Conservation (phyloP, 1,284 basidiomycete genomes). For the Butyriboletus regius region DNA sequence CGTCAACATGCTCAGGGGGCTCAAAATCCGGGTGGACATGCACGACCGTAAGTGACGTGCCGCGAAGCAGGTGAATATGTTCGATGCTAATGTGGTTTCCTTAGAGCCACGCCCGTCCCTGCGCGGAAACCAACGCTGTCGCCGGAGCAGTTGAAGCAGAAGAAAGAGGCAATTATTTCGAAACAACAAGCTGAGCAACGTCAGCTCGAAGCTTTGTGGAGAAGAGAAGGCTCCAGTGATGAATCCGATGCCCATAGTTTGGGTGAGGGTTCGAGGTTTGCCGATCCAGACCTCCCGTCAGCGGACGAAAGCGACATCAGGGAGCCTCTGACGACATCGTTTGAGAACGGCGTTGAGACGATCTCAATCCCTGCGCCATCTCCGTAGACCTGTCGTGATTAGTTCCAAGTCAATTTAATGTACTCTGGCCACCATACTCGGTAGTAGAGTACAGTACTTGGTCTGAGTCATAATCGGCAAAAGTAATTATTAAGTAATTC, state of each 20-base stretch:
- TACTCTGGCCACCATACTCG: background rate
- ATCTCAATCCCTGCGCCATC: background rate
- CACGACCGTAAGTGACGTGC: constrained; percentile 4
- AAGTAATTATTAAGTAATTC: constrained; percentile 2
- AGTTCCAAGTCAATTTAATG: background rate
- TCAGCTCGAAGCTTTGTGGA: constrained; percentile 7
- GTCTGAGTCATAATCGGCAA: constrained; percentile 1
- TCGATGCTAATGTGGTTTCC: background rate
- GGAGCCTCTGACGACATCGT: background rate
- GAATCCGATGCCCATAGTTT: background rate
- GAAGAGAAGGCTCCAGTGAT: background rate
- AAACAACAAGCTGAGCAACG: constrained; percentile 17
- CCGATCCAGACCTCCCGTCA: background rate
- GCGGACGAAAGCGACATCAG: background rate
- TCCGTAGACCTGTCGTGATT: constrained; percentile 3
- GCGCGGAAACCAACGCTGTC: constrained; percentile 1
- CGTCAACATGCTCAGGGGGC: background rate
- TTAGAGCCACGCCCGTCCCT: background rate
- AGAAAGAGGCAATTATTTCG: constrained; percentile 11
- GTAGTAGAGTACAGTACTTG: too few species aligned
- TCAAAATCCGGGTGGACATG: background rate
- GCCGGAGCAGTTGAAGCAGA: constrained; percentile 6
- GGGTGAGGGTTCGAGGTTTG: background rate
- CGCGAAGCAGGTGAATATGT: background rate
- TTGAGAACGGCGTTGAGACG: background rate